Evolutionary conservation across 129 eudicot species (phyloP).

Genomic region (Lonicera japonica): DNA sequence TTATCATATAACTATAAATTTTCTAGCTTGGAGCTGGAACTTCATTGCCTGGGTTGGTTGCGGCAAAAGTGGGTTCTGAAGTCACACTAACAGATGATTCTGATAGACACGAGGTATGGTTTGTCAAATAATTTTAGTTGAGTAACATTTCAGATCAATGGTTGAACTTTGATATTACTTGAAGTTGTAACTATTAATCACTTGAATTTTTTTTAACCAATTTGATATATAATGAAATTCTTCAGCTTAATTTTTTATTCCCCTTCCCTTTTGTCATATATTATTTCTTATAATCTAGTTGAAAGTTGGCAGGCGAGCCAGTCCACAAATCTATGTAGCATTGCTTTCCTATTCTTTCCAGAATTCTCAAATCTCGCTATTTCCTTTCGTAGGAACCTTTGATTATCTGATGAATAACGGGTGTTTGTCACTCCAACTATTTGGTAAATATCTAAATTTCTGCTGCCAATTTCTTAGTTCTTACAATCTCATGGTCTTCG

Average conservation of each 20-base stretch:
- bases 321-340: not conserved
- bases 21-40: slow-evolving; percentile 94
- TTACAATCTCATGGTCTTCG: slow-evolving; percentile 10
- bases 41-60: slow-evolving; percentile 89
- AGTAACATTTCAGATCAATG: not conserved
- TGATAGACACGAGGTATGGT: slow-evolving; percentile 49
- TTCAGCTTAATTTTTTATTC: not conserved
- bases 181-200: not conserved
- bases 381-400: not conserved
- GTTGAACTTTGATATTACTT: not conserved
- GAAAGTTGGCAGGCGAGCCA: not conserved
- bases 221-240: not conserved
- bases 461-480: slow-evolving; percentile 9
- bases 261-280: not conserved
- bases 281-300: not conserved
- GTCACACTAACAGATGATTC: slow-evolving; percentile 72
- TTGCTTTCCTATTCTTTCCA: not conserved
- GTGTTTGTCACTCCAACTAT: not conserved
- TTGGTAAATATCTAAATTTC: slow-evolving; percentile 2
- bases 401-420: not conserved
- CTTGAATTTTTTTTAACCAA: not conserved
- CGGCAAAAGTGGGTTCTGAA: slow-evolving; percentile 78
- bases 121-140: not conserved
- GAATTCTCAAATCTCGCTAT: not conserved
- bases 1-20: not conserved